phyloP scores from a whole-genome alignment of 306 rosid genomes.

The Carpinus fangiana region DNA sequence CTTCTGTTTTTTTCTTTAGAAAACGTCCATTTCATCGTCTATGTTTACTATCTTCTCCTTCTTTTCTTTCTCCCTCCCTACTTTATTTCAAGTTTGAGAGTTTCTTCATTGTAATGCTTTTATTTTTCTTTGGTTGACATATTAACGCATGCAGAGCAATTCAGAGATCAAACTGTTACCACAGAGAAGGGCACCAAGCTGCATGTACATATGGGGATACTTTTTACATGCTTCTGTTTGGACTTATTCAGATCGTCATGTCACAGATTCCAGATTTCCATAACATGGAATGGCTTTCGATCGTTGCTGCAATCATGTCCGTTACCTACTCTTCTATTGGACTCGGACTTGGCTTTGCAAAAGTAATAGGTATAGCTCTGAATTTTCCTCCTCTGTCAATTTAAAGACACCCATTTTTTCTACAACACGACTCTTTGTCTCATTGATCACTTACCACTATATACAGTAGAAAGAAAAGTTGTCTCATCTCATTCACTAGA shows the following conservation, averaged over 20 bases:
- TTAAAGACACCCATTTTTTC: slow-evolving; percentile 1
- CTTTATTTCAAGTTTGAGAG: neutral
- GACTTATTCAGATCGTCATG: slow-evolving; percentile 63
- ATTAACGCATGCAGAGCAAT: slow-evolving; percentile 56
- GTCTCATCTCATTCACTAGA: neutral
- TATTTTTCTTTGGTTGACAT: neutral
- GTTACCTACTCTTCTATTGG: slow-evolving; percentile 72
- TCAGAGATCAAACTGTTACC: slow-evolving; percentile 72
- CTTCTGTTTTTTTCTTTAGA: neutral
- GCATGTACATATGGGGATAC: slow-evolving; percentile 56
- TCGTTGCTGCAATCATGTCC: slow-evolving; percentile 77
- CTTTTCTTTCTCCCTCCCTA: neutral
- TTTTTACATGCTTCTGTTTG: slow-evolving; percentile 64
- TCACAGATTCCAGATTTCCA: slow-evolving; percentile 85
- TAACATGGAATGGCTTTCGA: slow-evolving; percentile 73
- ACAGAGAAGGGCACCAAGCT: slow-evolving; percentile 72
- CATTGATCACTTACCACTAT: neutral
- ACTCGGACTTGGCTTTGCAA: slow-evolving; percentile 65
- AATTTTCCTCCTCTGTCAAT: slow-evolving; percentile 4
- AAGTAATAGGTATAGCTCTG: slow-evolving; percentile 50
- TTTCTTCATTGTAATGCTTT: neutral
- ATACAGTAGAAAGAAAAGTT: slow-evolving; percentile 1
- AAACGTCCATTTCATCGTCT: neutral
- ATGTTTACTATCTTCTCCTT: neutral
- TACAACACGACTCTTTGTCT: neutral